Evolutionary conservation across 1,284 basidiomycete species (phyloP).

Genomic region (Pholiota adiposa): DNA sequence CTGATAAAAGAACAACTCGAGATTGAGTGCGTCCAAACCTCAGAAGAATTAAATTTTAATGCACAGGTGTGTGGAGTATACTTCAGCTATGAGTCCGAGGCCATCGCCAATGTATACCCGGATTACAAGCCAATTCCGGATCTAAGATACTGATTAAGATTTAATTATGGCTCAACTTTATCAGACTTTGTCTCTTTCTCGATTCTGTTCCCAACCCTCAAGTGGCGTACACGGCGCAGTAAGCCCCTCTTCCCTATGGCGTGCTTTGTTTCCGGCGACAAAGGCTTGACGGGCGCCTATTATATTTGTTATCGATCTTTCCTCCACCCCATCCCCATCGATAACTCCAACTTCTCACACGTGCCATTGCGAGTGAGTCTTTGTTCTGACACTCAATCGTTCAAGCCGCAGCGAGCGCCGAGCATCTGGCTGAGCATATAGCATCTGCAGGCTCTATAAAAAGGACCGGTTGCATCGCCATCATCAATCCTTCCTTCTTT

Average conservation of each 20-base stretch:
- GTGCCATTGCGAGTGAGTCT: neutral
- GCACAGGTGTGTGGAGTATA: no score
- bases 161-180: neutral
- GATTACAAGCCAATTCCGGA: neutral
- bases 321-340: neutral
- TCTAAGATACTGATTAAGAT: neutral
- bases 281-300: constrained; percentile 5
- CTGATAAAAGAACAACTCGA: no score
- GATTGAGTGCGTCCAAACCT: no score
- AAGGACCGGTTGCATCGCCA: neutral
- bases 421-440: neutral
- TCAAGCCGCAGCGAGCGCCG: neutral
- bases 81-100: no score
- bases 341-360: constrained; percentile 1
- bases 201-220: neutral
- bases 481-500: constrained; percentile 8
- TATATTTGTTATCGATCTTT: constrained; percentile 5
- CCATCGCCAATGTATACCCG: no score
- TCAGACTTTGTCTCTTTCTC: neutral
- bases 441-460: constrained; percentile 21
- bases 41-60: no score
- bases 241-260: neutral
- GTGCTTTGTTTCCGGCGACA: neutral
- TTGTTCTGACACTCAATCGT: neutral
- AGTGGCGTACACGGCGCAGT: neutral